A percentile compares a stretch with the other conserved stretches of the same genome.
Evolutionary conservation across 495 filamentous ascomycete species (phyloP).

Genomic region (Immersiella caudata): DNA sequence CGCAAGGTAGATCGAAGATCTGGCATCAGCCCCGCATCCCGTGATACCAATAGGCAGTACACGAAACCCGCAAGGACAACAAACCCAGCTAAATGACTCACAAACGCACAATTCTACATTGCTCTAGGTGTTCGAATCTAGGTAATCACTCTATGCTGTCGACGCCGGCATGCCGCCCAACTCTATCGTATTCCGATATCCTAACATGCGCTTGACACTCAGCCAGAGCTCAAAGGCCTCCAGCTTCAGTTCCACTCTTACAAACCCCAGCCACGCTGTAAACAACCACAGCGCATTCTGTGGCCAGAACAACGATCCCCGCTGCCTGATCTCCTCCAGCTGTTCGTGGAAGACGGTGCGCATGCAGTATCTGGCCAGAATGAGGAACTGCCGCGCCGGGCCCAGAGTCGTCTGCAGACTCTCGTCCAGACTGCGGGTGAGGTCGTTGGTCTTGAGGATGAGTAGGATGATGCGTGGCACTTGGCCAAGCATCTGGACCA

Average conservation of each 20-base stretch:
- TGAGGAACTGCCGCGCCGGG: conserved; percentile 86
- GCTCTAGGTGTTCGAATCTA: not conserved
- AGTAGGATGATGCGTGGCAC: conserved; percentile 91
- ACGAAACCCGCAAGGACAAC: not conserved
- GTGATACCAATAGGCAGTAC: not conserved
- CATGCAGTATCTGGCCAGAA: conserved; percentile 90
- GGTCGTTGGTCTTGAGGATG: conserved; percentile 97
- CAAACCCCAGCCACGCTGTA: conserved; percentile 53
- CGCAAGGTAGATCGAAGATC: too few species aligned
- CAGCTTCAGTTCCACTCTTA: conserved; percentile 56
- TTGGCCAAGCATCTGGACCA: conserved; percentile 85
- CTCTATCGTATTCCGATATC: conserved; percentile 25
- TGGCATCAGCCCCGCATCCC: too few species aligned
- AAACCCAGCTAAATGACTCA: not conserved
- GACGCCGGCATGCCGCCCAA: not conserved
- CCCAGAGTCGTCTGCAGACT: conserved; percentile 88
- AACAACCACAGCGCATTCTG: conserved; percentile 51
- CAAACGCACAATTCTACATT: not conserved
- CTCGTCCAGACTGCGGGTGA: conserved; percentile 93
- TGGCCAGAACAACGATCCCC: conserved; percentile 52
- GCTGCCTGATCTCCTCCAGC: conserved; percentile 64
- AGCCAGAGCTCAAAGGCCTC: conserved; percentile 64
- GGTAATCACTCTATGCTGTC: not conserved
- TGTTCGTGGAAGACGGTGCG: conserved; percentile 87
- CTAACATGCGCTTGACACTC: conserved; percentile 52